Evolutionary conservation across 352 stramenopile species (phyloP), one percentile per base, ranked within the genome.

Genomic region (Globisporangium cederbergense): DNA sequence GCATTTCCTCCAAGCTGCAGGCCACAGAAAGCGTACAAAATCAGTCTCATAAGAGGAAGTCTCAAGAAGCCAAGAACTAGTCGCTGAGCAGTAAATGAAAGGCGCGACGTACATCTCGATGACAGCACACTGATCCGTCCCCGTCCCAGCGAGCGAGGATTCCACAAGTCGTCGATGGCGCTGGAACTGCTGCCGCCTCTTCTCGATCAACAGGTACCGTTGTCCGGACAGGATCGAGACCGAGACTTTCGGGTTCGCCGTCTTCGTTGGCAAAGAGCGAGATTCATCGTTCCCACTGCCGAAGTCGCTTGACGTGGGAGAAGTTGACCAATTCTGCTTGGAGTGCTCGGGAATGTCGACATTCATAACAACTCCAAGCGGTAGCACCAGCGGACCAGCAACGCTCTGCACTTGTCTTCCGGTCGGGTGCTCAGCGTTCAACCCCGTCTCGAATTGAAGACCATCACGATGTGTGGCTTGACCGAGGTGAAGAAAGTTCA

Each of bases 71-170:
- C 63, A 54, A 25, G 10, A 6, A 14, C 9, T 47, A 28, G 5
- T 42, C 4, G 36, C 4, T 14, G 11, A 11, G 36, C 36, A 14
- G 9, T 14, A 11, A 28, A 42, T n/a, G 10, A 32, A 4, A 18
- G 25, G n/a, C 2, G 1, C 2, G 18, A 80, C 78, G 55, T 59
- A 88, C 81, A 89, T 80, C 66, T 90, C 81, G 54, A 90, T 81
- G 22, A 90, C 73, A 4, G 69, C 72, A 40, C 57, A 74, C 64
- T 90, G 81, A 38, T 81, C 45, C 77, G 89, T 85, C 18, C 79
- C 79, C 2, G 79, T 83, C 7, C 79, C 72, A 30, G 77, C 64
- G 3, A 90, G 57, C 3, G 81, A 87, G 25, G 81, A 70, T 50
- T 90, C 81, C 1, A 79, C 81, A 30, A 90, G 66, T 42, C 66